Percentiles rank a stretch among this genome's conserved stretches.
Evolutionary conservation across 495 filamentous ascomycete species (phyloP).

Genomic region (Pseudotulostoma volvatum): DNA sequence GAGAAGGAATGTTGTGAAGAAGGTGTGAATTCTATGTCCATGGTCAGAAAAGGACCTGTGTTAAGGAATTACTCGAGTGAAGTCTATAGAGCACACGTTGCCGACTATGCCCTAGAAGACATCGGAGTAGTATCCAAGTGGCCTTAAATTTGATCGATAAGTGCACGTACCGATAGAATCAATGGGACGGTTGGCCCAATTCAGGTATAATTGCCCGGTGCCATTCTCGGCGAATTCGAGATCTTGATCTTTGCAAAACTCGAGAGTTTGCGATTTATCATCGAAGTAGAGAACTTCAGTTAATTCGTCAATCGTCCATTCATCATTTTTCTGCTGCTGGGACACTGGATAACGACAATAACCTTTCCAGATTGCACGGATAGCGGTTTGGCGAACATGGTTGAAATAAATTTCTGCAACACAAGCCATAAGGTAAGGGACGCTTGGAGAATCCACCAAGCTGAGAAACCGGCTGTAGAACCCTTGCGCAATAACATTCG

Average conservation of each 20-base stretch:
- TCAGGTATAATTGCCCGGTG: conserved; percentile 35
- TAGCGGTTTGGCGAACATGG: conserved; percentile 55
- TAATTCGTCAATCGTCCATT: conserved; percentile 55
- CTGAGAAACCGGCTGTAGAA: conserved; percentile 60
- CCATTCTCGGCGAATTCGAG: conserved; percentile 41
- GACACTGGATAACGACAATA: conserved; percentile 40
- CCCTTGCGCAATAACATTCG: conserved; percentile 40
- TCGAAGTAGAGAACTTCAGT: conserved; percentile 58
- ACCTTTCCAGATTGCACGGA: conserved; percentile 49
- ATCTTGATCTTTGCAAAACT: conserved; percentile 54
- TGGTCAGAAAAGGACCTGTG: not conserved
- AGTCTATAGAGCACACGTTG: too few relatives aligned
- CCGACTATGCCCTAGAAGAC: too few relatives aligned
- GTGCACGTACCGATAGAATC: conserved; percentile 27
- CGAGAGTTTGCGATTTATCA: conserved; percentile 46
- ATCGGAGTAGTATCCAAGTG: too few relatives aligned
- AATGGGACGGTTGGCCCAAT: conserved; percentile 29
- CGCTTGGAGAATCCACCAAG: conserved; percentile 46
- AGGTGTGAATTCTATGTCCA: conserved; percentile 21
- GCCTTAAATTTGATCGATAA: too few relatives aligned
- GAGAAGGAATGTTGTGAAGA: conserved; percentile 36
- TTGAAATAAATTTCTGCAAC: conserved; percentile 86
- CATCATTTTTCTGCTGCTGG: conserved; percentile 51
- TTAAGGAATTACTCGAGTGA: not conserved
- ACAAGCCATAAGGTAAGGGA: conserved; percentile 86